Conservation (phyloP, 768 basidiomycete species). For the Brasilioporus rufonigricans region DNA sequence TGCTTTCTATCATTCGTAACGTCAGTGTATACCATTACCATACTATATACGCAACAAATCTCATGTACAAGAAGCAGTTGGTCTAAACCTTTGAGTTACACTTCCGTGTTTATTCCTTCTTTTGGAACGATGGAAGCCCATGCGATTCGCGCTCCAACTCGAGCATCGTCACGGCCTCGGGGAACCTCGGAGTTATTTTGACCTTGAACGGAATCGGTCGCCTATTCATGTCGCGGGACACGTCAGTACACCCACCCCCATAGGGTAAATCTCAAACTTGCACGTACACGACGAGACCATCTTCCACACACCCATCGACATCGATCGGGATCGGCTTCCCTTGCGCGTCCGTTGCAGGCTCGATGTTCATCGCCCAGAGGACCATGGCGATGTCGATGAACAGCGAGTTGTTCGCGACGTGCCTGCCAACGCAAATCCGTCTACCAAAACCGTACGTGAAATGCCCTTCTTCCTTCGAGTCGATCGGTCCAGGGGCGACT, state of each 20-base stretch:
- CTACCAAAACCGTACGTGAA: conserved; percentile 8
- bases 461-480: conserved; percentile 17
- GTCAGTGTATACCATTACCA: too few relatives aligned
- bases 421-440: conserved; percentile 32
- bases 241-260: neutral
- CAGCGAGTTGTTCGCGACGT: conserved; percentile 34
- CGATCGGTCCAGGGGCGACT: neutral
- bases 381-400: conserved; percentile 34
- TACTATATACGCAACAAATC: neutral
- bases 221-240: neutral
- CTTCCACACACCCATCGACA: conserved; percentile 7
- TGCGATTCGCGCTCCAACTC: conserved; percentile 7
- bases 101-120: neutral
- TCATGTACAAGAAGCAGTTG: neutral
- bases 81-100: neutral
- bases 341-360: neutral
- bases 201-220: conserved; percentile 4
- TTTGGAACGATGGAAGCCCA: neutral
- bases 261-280: neutral
- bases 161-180: conserved; percentile 6
- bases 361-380: conserved; percentile 26
- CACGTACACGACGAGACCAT: conserved; percentile 7
- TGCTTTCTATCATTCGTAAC: too few relatives aligned
- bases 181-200: conserved; percentile 2
- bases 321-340: conserved; percentile 5